A percentile compares a stretch with the other conserved stretches of the same genome.
These are phyloP conservation scores for Exophiala xenobiotica DNA, from an alignment of 2,329 filamentous ascomycete genomes.

Conservation along the genomic window DNA sequence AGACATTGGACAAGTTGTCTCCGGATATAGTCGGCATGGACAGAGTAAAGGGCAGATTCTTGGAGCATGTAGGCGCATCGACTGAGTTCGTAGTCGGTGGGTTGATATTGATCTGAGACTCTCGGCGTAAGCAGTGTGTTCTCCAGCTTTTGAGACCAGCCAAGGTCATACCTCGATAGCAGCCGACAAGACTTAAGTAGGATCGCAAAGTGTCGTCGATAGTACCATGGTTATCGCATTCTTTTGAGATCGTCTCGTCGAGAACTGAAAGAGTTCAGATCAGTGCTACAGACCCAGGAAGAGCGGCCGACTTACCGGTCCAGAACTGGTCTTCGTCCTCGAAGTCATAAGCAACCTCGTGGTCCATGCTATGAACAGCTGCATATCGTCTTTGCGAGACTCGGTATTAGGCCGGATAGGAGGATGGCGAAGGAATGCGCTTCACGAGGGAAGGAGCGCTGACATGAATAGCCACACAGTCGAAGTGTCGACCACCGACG, in stretches of 20 bases:
- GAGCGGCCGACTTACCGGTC: constrained; percentile 69
- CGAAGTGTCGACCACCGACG: neutral
- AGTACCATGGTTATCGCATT: constrained; percentile 60
- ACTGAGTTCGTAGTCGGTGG: constrained; percentile 75
- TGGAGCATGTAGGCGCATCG: constrained; percentile 78
- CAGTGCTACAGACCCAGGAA: no score
- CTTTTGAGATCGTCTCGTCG: constrained; percentile 61
- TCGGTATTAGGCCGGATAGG: neutral
- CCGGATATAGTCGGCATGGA: constrained; percentile 81
- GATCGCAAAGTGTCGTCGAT: constrained; percentile 84
- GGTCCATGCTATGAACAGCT: constrained; percentile 57
- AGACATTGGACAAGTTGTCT: constrained; percentile 90
- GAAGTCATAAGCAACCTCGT: constrained; percentile 62
- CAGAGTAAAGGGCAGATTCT: constrained; percentile 69
- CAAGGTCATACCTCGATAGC: constrained; percentile 59
- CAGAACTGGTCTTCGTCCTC: constrained; percentile 86
- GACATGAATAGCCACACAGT: constrained; percentile 1
- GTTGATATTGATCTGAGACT: constrained; percentile 40
- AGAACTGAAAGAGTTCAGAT: constrained; percentile 52
- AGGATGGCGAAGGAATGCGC: constrained; percentile 7
- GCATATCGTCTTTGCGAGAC: constrained; percentile 37
- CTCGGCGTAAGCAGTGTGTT: constrained; percentile 4
- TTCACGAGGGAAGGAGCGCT: constrained; percentile 14
- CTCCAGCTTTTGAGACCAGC: neutral
- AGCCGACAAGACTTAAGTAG: constrained; percentile 77